Conservation (phyloP, 2,329 filamentous ascomycete genomes). For the Xylaria digitata region DNA sequence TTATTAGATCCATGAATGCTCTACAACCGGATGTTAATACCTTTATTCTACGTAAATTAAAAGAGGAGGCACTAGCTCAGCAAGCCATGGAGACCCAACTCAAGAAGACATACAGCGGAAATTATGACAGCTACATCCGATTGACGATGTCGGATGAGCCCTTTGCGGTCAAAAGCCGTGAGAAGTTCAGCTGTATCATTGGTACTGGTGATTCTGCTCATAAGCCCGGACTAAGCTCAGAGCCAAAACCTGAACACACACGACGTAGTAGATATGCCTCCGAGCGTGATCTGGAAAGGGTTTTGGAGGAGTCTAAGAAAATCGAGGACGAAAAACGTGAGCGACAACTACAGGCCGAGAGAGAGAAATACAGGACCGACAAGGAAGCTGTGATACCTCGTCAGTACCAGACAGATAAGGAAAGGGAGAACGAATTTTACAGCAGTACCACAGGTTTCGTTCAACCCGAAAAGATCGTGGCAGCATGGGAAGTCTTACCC, state of each 20-base stretch:
- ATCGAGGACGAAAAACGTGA: conserved; percentile 78
- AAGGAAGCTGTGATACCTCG: conserved; percentile 81
- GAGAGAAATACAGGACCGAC: conserved; percentile 75
- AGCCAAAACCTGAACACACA: conserved; percentile 65
- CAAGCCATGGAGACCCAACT: conserved; percentile 54
- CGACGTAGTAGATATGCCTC: conserved; percentile 71
- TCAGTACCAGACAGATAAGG: conserved; percentile 72
- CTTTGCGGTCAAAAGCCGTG: conserved; percentile 64
- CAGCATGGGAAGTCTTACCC: conserved; percentile 77
- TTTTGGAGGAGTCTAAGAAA: conserved; percentile 76
- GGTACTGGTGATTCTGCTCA: conserved; percentile 52
- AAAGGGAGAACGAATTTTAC: conserved; percentile 69
- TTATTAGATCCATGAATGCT: conserved; percentile 56
- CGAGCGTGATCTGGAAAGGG: conserved; percentile 78
- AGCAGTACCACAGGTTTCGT: conserved; percentile 74
- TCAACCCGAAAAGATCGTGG: conserved; percentile 73
- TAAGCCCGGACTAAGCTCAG: conserved; percentile 57
- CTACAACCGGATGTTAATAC: conserved; percentile 55
- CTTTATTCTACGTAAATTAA: conserved; percentile 60
- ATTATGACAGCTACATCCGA: conserved; percentile 64
- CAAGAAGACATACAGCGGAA: conserved; percentile 58
- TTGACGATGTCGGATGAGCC: conserved; percentile 68
- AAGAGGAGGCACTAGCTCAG: conserved; percentile 55
- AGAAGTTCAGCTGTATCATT: conserved; percentile 61
- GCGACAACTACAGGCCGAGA: conserved; percentile 71